A percentile compares a stretch with the other conserved stretches of the same genome.
phyloP scores from a whole-genome alignment of 768 basidiomycete genomes.

The Mycena chlorophos region DNA sequence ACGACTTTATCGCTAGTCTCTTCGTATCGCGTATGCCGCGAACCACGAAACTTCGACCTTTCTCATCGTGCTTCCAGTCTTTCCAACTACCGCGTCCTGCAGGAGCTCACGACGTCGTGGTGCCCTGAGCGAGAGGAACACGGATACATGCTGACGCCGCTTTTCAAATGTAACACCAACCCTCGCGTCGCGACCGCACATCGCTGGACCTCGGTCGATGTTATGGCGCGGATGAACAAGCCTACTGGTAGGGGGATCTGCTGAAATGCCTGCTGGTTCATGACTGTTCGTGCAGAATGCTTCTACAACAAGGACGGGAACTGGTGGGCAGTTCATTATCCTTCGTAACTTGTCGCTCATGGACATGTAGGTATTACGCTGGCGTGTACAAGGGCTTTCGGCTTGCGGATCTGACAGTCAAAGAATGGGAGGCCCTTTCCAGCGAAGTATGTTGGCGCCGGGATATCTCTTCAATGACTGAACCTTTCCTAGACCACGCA shows the following conservation, averaged over 20 bases:
- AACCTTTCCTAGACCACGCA: constrained; percentile 59
- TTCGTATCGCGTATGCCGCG: constrained; percentile 51
- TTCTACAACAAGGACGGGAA: constrained; percentile 79
- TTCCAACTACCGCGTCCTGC: constrained; percentile 64
- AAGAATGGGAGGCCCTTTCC: constrained; percentile 70
- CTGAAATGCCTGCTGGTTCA: too few relatives aligned
- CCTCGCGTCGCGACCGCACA: constrained; percentile 76
- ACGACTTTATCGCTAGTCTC: constrained; percentile 38
- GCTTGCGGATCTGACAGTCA: constrained; percentile 61
- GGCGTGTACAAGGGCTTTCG: constrained; percentile 71
- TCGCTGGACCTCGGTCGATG: constrained; percentile 68
- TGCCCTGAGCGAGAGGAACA: constrained; percentile 82
- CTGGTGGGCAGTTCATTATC: constrained; percentile 39
- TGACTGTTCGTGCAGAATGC: constrained; percentile 52
- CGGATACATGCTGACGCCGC: constrained; percentile 71
- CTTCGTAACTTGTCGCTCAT: neutral
- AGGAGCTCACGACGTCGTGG: constrained; percentile 70
- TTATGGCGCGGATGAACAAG: constrained; percentile 55
- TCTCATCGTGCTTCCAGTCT: constrained; percentile 42
- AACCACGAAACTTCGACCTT: neutral
- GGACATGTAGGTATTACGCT: constrained; percentile 57
- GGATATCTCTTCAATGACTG: too few relatives aligned
- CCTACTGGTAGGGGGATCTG: constrained; percentile 59
- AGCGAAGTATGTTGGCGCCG: constrained; percentile 55
- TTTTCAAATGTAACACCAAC: constrained; percentile 79